These are phyloP conservation scores for Quercus tomentella DNA, from an alignment of 331 rosid genomes.

Conservation along the genomic window DNA sequence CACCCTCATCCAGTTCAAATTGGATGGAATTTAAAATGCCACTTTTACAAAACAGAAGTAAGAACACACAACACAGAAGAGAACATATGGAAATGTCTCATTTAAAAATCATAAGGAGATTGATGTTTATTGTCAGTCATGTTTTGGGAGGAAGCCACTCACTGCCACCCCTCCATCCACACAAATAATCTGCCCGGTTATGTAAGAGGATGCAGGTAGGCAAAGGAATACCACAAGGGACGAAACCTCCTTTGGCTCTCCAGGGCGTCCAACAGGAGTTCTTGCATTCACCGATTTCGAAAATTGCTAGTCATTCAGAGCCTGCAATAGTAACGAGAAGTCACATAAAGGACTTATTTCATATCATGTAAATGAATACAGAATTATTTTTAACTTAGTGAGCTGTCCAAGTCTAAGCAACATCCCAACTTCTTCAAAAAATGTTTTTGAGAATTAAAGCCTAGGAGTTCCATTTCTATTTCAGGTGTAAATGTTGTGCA, in stretches of 20 bases:
- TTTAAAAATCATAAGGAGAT: too few species aligned
- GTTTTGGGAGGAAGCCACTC: slow-evolving; percentile 20
- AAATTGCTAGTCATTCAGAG: slow-evolving; percentile 1
- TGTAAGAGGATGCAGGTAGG: slow-evolving; percentile 56
- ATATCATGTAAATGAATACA: too few species aligned
- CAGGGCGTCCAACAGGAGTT: slow-evolving; percentile 46
- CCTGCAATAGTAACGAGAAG: not conserved
- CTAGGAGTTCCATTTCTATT: not conserved
- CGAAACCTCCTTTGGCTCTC: slow-evolving; percentile 56
- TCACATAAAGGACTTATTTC: not conserved
- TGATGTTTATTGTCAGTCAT: too few species aligned
- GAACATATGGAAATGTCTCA: too few species aligned
- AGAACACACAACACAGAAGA: not conserved
- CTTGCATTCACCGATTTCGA: slow-evolving; percentile 4
- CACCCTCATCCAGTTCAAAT: too few species aligned
- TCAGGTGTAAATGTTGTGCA: not conserved
- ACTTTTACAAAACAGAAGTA: too few species aligned
- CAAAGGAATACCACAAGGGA: slow-evolving; percentile 57
- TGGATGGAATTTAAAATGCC: too few species aligned
- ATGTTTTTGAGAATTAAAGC: not conserved
- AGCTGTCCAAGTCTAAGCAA: not conserved
- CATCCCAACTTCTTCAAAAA: not conserved
- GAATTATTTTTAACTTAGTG: not conserved
- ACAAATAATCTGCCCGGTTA: slow-evolving; percentile 52
- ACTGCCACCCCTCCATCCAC: slow-evolving; percentile 47